Evolutionary conservation across 768 basidiomycete species (phyloP), one percentile per base, ranked within the genome.

Genomic region (Botryobasidium botryosum): DNA sequence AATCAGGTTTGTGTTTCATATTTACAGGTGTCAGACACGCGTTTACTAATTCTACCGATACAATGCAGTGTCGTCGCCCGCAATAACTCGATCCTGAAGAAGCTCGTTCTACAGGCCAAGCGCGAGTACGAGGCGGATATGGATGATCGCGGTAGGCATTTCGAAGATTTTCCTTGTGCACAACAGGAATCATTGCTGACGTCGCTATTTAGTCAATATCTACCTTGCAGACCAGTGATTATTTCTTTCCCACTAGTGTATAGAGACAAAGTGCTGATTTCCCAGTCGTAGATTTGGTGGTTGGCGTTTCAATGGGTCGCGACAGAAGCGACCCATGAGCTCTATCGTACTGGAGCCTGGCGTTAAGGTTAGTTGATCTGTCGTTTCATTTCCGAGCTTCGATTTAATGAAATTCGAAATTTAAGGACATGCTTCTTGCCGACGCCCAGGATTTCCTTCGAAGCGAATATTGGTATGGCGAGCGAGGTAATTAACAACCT

Each of bases 271-370:
- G 37, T 27, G 41, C 47, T 53, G 39, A 53, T 45, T 44, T 51
- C n/a, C n/a, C n/a, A 6, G 79, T n/a, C n/a, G n/a, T n/a, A n/a
- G n/a, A n/a, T n/a, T n/a, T n/a, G n/a, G 79, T 54, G 71, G 69
- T 54, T 90, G 86, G 86, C 68, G 82, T 46, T 86, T 82, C 79
- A 87, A 84, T 53, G 85, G 83, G 35, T 80, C 84, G 4, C 70
- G 83, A 40, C 81, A 86, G 55, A 90, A 90, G 61, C 71, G 85
- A 26, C 85, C 86, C 0, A 79, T 90, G 78, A 82, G 79, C 54
- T 87, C 84, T n/a, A 87, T 90, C 49, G 84, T 88, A 12, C 69
- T 88, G 8, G 83, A 87, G 53, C 82, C 84, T 3, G 83, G 81
- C 35, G 82, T 87, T 6, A 86, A 86, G 40, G 46, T 47, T 10